Evolutionary conservation across 768 basidiomycete species (phyloP).

Genomic region (Termitomyces eurrhizus): DNA sequence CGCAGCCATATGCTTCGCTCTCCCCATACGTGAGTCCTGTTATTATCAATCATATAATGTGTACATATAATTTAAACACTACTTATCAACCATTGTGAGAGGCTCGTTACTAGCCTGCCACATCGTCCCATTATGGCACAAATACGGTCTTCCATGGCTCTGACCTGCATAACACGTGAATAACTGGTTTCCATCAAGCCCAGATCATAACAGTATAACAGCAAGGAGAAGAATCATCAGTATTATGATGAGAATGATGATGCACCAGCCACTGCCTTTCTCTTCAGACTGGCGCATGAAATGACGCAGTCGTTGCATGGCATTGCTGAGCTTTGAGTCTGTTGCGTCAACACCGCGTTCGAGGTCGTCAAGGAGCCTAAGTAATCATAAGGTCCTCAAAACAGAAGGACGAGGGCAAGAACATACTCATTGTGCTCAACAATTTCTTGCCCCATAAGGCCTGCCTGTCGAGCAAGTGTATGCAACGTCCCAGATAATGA

Average conservation of each 20-base stretch:
- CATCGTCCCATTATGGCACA: background rate
- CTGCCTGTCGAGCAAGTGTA: constrained; percentile 87
- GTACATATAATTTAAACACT: background rate
- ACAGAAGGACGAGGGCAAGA: background rate
- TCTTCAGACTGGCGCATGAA: constrained; percentile 90
- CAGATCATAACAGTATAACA: constrained; percentile 67
- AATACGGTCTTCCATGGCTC: background rate
- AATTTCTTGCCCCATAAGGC: constrained; percentile 92
- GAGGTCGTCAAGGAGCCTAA: constrained; percentile 78
- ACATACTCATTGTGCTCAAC: constrained; percentile 84
- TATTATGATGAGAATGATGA: constrained; percentile 78
- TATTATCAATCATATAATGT: background rate
- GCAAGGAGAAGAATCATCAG: constrained; percentile 72
- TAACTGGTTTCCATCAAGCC: background rate
- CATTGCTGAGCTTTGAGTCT: constrained; percentile 58
- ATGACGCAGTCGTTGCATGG: constrained; percentile 67
- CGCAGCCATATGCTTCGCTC: background rate
- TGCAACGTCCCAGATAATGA: constrained; percentile 83
- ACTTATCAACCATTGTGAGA: background rate
- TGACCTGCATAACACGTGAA: constrained; percentile 2
- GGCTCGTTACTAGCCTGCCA: background rate
- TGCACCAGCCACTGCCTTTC: constrained; percentile 87
- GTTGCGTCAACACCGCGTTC: constrained; percentile 70
- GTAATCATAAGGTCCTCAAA: background rate
- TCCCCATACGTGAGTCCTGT: background rate